These are phyloP conservation scores for Leccinum subfulvum DNA, from an alignment of 1,284 basidiomycete species.

Conservation along the genomic window DNA sequence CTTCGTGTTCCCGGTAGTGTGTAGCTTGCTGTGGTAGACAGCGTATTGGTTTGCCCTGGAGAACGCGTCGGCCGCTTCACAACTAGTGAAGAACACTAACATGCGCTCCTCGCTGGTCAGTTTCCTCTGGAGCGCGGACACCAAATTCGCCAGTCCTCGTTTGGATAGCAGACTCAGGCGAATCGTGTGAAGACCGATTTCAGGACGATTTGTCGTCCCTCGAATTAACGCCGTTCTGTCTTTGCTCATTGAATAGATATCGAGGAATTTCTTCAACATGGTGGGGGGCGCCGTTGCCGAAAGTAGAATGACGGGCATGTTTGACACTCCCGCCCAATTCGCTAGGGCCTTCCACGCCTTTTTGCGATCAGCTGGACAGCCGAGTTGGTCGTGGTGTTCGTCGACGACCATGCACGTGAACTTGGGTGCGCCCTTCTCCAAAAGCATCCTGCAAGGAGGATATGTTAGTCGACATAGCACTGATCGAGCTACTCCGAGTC, in stretches of 20 bases:
- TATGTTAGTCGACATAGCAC: background rate
- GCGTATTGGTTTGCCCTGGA: background rate
- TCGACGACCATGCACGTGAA: background rate
- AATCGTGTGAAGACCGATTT: constrained; percentile 3
- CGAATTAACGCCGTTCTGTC: background rate
- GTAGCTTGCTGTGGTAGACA: background rate
- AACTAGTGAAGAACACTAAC: background rate
- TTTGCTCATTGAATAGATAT: background rate
- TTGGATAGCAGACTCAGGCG: background rate
- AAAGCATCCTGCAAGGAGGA: background rate
- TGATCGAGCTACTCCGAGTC: too few relatives aligned
- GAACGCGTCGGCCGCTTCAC: background rate
- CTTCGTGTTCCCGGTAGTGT: background rate
- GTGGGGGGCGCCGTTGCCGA: background rate
- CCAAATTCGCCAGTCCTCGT: too few relatives aligned
- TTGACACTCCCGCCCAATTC: background rate
- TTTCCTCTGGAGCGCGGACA: background rate
- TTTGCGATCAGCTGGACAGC: background rate
- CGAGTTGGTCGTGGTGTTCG: constrained; percentile 4
- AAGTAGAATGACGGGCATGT: background rate
- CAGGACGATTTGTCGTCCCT: background rate
- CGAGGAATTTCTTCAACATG: background rate
- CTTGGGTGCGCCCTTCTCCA: background rate
- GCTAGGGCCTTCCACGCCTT: background rate
- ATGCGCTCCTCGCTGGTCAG: background rate